These are phyloP conservation scores for Collybia sp. DNA, from an alignment of 768 basidiomycete species.

Conservation along the genomic window DNA sequence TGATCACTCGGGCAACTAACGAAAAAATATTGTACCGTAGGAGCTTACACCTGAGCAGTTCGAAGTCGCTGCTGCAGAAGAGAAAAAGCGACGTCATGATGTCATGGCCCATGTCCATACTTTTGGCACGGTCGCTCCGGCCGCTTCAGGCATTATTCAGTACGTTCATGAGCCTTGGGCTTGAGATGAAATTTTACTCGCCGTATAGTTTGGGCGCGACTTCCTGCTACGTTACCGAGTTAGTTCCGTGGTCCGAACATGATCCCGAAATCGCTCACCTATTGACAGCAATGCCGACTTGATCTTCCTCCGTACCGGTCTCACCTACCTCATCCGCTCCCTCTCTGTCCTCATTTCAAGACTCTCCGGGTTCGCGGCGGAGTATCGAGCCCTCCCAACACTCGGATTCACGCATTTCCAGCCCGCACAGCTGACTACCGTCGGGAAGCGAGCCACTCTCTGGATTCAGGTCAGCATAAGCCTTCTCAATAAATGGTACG, in stretches of 20 bases:
- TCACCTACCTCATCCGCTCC: conserved; percentile 80
- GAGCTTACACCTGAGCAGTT: conserved; percentile 86
- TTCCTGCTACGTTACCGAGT: conserved; percentile 99
- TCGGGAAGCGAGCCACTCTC: conserved; percentile 92
- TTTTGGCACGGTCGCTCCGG: conserved; percentile 89
- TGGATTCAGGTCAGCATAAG: conserved; percentile 80
- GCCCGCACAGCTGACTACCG: conserved; percentile 96
- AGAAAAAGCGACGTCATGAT: conserved; percentile 97
- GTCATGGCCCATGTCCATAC: conserved; percentile 99
- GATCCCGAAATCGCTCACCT: conserved; percentile 1
- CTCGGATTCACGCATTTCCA: conserved; percentile 99
- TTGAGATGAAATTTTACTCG: conserved; percentile 2
- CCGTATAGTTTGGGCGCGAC: conserved; percentile 81
- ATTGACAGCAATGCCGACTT: conserved; percentile 87
- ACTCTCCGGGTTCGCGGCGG: conserved; percentile 75
- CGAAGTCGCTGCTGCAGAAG: conserved; percentile 85
- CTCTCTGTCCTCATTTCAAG: conserved; percentile 90
- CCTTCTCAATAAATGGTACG: neutral
- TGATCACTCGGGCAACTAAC: neutral
- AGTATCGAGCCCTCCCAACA: conserved; percentile 86
- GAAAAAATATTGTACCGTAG: conserved; percentile 29
- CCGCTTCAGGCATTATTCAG: conserved; percentile 96
- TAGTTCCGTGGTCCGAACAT: conserved; percentile 18
- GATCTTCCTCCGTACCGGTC: conserved; percentile 89
- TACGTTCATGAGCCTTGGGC: conserved; percentile 26